Evolutionary conservation across 2,329 filamentous ascomycete species (phyloP).

Genomic region (Elsinoe perseae): DNA sequence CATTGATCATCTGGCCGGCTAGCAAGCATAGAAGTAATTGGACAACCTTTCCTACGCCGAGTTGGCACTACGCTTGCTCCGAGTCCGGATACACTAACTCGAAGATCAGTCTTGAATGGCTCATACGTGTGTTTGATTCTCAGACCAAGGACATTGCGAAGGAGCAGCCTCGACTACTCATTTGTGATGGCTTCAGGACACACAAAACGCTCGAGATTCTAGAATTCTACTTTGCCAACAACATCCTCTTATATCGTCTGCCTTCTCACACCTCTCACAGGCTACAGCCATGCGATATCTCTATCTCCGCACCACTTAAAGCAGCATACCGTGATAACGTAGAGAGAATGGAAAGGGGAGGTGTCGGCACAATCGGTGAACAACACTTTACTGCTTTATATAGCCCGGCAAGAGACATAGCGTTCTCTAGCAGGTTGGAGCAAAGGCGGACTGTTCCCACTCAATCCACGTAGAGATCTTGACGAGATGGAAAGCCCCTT

Average conservation of each 20-base stretch:
- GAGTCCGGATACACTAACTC: background rate
- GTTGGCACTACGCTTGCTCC: slow-evolving; percentile 20
- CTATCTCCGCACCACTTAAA: slow-evolving; percentile 18
- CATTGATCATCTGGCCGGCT: slow-evolving; percentile 27
- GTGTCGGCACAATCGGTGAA: slow-evolving; percentile 16
- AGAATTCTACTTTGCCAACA: slow-evolving; percentile 29
- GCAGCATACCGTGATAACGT: slow-evolving; percentile 19
- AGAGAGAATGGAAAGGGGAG: slow-evolving; percentile 14
- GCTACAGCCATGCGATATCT: slow-evolving; percentile 26
- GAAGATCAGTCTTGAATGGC: background rate
- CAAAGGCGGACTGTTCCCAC: background rate
- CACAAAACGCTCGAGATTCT: slow-evolving; percentile 29
- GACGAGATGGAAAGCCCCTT: background rate
- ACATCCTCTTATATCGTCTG: slow-evolving; percentile 30
- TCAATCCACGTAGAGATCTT: background rate
- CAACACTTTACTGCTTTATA: slow-evolving; percentile 22
- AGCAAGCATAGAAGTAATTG: slow-evolving; percentile 25
- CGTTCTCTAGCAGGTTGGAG: background rate
- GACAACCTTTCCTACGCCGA: slow-evolving; percentile 25
- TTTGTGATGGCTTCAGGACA: slow-evolving; percentile 31
- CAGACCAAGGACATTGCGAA: background rate
- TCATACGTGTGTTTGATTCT: background rate
- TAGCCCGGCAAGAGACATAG: slow-evolving; percentile 20
- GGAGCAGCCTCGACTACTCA: slow-evolving; percentile 26
- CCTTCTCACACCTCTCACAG: slow-evolving; percentile 26